Percentiles rank a stretch among this genome's conserved stretches.
Conservation (phyloP, 2,329 filamentous ascomycete genomes). For the Pleoardoris graminearum region DNA sequence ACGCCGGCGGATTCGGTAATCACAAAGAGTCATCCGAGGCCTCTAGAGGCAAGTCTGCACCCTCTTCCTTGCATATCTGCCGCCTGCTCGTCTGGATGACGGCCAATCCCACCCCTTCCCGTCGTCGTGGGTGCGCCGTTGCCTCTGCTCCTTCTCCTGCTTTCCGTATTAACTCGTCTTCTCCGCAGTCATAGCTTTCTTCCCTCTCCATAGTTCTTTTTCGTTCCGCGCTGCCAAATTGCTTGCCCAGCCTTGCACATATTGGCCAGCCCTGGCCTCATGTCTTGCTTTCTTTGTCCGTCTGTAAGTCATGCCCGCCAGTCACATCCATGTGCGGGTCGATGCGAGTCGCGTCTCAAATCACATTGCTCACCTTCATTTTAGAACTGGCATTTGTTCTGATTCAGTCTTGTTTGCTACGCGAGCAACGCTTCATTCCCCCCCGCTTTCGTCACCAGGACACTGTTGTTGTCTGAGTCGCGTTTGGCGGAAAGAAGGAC, state of each 20-base stretch:
- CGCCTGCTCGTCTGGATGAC: constrained; percentile 17
- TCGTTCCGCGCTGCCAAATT: constrained; percentile 17
- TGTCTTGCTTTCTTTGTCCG: constrained; percentile 44
- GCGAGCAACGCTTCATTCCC: constrained; percentile 28
- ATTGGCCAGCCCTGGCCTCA: constrained; percentile 30
- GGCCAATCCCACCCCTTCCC: constrained; percentile 23
- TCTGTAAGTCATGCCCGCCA: constrained; percentile 39
- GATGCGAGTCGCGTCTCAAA: constrained; percentile 35
- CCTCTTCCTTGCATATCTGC: constrained; percentile 28
- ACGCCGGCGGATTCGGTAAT: constrained; percentile 30
- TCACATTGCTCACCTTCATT: constrained; percentile 40
- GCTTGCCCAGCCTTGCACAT: constrained; percentile 32
- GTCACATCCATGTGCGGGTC: constrained; percentile 39
- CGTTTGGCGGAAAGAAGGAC: constrained; percentile 32
- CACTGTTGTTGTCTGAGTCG: constrained; percentile 33
- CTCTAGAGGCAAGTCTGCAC: constrained; percentile 22
- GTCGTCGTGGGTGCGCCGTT: constrained; percentile 5
- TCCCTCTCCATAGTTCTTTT: constrained; percentile 23
- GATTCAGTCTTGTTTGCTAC: constrained; percentile 39
- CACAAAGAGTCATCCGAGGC: constrained; percentile 25
- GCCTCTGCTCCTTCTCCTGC: constrained; percentile 25
- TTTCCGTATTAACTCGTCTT: constrained; percentile 29
- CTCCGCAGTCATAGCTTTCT: constrained; percentile 38
- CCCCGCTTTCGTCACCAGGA: constrained; percentile 37
- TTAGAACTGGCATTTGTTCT: constrained; percentile 42